A percentile compares a stretch with the other conserved stretches of the same genome.
Conservation (phyloP, 2,329 filamentous ascomycete genomes). For the Trichocomaceae sp. region DNA sequence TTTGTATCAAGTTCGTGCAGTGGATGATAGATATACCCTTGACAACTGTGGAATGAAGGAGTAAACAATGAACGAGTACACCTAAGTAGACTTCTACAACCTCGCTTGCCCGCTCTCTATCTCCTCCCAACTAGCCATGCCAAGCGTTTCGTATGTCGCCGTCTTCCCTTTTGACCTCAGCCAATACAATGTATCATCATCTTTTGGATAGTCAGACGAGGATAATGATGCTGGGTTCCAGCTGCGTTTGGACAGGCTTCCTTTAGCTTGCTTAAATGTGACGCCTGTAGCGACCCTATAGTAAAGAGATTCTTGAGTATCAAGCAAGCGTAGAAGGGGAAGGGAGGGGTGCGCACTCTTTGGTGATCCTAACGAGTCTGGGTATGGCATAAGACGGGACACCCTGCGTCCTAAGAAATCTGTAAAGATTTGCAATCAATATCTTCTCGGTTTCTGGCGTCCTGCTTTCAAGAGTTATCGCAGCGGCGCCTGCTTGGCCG, state of each 20-base stretch:
- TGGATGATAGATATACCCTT: neutral
- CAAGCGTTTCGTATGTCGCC: conserved; percentile 32
- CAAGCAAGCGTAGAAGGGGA: neutral
- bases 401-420: conserved; percentile 37
- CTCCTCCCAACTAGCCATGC: conserved; percentile 31
- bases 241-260: conserved; percentile 36
- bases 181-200: conserved; percentile 40
- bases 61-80: too few species aligned
- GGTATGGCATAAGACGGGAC: conserved; percentile 44
- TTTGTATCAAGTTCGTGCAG: neutral
- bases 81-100: conserved; percentile 19
- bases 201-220: conserved; percentile 16
- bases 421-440: conserved; percentile 36
- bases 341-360: conserved; percentile 32
- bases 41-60: neutral
- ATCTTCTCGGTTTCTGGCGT: conserved; percentile 23
- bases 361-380: conserved; percentile 41
- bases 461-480: conserved; percentile 37
- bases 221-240: conserved; percentile 29
- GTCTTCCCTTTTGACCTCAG: conserved; percentile 24
- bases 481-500: conserved; percentile 44
- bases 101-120: conserved; percentile 42
- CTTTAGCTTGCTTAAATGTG: conserved; percentile 48
- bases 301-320: neutral
- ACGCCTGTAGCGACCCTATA: conserved; percentile 40